Base-by-base conservation (phyloP, 2,329 filamentous ascomycete genomes). In the Exophiala oligosperma region DNA sequence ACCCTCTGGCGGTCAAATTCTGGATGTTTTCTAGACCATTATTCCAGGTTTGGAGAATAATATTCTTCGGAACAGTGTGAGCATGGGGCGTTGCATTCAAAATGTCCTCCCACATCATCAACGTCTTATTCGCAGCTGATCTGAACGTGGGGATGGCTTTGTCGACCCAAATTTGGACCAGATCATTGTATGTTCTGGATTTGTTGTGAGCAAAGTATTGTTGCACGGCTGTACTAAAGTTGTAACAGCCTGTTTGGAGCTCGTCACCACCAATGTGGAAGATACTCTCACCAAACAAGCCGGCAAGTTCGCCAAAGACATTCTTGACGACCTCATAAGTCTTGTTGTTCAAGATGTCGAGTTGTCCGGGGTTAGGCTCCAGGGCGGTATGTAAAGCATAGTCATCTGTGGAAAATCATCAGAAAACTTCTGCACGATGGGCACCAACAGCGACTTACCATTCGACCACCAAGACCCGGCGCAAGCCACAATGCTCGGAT, bases 391-490 rank as follows among this genome's bases (percentile, higher is more conserved):
- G 81, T 23, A 77, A 69, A 1, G 75, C 58, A 77, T 77, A 85
- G 62, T 74, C 70, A 57, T 85, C 40, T 43, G 21, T 9, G 21
- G 21, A 43, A 17, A 43, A 5, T 17, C 40, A 43, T n/a, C 40
- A 43, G 40, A 7, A 17, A 5, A 11, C 4, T 14, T 5, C n/a
- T 43, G 40, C n/a, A 11, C 40, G 17, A 23, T 17, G 14, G 12
- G 5, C 4, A 43, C 9, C 40, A 43, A 43, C 40, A 17, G 40
- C 17, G 40, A 35, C 40, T 43, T 43, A 43, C 40, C 83, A 67
- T 85, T 85, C 38, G 80, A 83, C 83, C 82, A 85, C 82, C 82
- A 85, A 23, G 78, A 79, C 68, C 85, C 72, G 17, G 70, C 71
- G 69, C 82, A 85, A 11, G 84, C 77, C 28, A 84, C 74, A 56